Conservation (phyloP, 1,139 yeast species). For the Geotrichum carabidarum region DNA sequence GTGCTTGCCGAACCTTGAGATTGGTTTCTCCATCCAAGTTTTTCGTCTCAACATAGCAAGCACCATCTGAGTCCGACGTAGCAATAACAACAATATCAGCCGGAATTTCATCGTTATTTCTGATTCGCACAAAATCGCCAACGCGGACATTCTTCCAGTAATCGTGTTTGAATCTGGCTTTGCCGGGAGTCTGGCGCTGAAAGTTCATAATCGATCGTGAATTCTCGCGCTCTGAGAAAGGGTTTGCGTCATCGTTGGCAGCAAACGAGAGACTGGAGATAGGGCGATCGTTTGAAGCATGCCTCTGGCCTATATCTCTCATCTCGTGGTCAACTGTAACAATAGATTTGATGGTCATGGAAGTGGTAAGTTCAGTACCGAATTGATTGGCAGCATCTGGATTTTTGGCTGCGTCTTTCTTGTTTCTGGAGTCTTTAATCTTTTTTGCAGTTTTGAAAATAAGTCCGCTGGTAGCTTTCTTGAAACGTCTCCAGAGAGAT, state of each 20-base stretch:
- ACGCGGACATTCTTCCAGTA: conserved; percentile 87
- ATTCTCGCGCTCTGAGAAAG: conserved; percentile 66
- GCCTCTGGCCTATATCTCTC: conserved; percentile 19
- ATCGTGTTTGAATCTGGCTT: conserved; percentile 56
- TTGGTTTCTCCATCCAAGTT: conserved; percentile 96
- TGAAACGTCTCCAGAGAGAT: conserved; percentile 61
- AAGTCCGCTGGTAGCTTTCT: conserved; percentile 44
- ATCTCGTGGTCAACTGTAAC: conserved; percentile 15
- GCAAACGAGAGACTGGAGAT: conserved; percentile 77
- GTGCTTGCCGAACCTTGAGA: conserved; percentile 70
- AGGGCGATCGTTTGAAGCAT: conserved; percentile 61
- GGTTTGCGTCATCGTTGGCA: conserved; percentile 65
- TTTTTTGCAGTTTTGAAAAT: conserved; percentile 25
- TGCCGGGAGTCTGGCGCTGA: conserved; percentile 43
- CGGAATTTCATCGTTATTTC: conserved; percentile 87
- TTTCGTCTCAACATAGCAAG: conserved; percentile 88
- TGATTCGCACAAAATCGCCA: conserved; percentile 81
- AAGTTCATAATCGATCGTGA: conserved; percentile 79
- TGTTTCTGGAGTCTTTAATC: conserved; percentile 1
- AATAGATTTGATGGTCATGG: conserved; percentile 15
- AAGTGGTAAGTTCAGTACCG: conserved; percentile 11
- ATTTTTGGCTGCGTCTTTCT: not conserved
- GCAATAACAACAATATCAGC: conserved; percentile 80
- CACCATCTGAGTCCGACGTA: conserved; percentile 83
- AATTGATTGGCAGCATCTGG: conserved; percentile 9